phyloP scores from a whole-genome alignment of 345 rosid species.

The Lepidium didymum region DNA sequence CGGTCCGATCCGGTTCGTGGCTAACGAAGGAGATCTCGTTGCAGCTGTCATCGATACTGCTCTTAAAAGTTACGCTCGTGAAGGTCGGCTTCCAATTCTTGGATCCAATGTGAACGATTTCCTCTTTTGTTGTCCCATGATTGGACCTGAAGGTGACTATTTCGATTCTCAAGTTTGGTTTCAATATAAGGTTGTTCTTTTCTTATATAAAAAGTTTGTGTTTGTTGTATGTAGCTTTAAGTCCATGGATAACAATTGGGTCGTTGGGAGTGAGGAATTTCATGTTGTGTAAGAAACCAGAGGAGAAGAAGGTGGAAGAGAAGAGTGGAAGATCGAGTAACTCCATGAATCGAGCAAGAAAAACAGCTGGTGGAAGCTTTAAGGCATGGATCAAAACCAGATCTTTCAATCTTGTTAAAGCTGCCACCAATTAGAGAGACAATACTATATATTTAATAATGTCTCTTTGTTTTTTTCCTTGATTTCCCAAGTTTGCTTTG shows the following conservation, averaged over 20 bases:
- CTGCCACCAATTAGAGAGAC: conserved; percentile 30
- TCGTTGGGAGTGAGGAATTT: conserved; percentile 54
- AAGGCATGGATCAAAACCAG: conserved; percentile 66
- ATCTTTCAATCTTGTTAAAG: conserved; percentile 43
- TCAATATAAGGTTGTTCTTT: background rate
- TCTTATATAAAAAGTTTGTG: background rate
- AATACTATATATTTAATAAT: too few species aligned
- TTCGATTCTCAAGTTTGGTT: background rate
- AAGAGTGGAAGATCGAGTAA: conserved; percentile 29
- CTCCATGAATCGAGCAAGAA: conserved; percentile 26
- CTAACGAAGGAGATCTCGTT: conserved; percentile 66
- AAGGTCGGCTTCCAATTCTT: conserved; percentile 83
- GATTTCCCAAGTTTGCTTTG: background rate
- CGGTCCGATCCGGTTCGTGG: conserved; percentile 91
- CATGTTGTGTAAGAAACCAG: conserved; percentile 71
- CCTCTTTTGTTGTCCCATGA: conserved; percentile 56
- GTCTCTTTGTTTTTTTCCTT: background rate
- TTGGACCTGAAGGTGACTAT: conserved; percentile 48
- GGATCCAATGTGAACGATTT: conserved; percentile 69
- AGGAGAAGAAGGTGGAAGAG: conserved; percentile 30
- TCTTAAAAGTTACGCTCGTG: conserved; percentile 77
- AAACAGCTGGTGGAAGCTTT: conserved; percentile 46
- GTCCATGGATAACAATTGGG: conserved; percentile 60
- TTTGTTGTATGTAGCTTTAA: conserved; percentile 35
- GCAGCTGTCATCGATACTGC: conserved; percentile 70